These are phyloP conservation scores for Antarctomyces pellizariae DNA, from an alignment of 495 filamentous ascomycete species.

Conservation along the genomic window DNA sequence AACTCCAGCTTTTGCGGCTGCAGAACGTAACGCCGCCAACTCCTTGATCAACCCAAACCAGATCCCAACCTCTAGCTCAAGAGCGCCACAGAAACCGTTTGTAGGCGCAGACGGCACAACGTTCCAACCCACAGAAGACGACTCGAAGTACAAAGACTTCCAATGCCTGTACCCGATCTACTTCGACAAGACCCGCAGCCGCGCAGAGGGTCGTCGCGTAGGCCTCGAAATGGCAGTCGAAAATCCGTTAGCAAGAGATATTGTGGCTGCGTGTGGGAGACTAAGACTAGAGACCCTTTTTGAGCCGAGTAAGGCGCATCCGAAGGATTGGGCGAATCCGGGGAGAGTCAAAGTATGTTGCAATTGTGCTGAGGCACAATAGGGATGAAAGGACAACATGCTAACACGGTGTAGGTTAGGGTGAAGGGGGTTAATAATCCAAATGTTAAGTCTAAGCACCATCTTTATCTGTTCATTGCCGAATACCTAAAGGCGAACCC, in stretches of 20 bases:
- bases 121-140: slow-evolving; percentile 20
- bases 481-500: slow-evolving; percentile 54
- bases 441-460: slow-evolving; percentile 66
- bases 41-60: slow-evolving; percentile 9
- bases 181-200: slow-evolving; percentile 57
- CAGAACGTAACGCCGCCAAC: slow-evolving; percentile 8
- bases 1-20: too few relatives aligned
- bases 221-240: slow-evolving; percentile 40
- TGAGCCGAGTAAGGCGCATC: slow-evolving; percentile 80
- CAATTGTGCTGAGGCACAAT: too few relatives aligned
- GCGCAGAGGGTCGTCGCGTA: slow-evolving; percentile 62
- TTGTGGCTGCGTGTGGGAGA: slow-evolving; percentile 57
- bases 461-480: slow-evolving; percentile 59
- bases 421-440: slow-evolving; percentile 34
- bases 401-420: too few relatives aligned
- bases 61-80: slow-evolving; percentile 13
- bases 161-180: slow-evolving; percentile 90
- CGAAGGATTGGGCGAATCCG: slow-evolving; percentile 94
- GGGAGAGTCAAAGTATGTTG: slow-evolving; percentile 70
- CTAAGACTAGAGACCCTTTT: slow-evolving; percentile 56
- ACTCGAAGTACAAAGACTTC: slow-evolving; percentile 43
- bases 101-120: slow-evolving; percentile 10
- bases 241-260: slow-evolving; percentile 76
- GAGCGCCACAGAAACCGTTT: slow-evolving; percentile 15
- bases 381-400: too few relatives aligned